Evolutionary conservation across 2,329 filamentous ascomycete species (phyloP).

Genomic region (Hymenoscyphus infarciens): DNA sequence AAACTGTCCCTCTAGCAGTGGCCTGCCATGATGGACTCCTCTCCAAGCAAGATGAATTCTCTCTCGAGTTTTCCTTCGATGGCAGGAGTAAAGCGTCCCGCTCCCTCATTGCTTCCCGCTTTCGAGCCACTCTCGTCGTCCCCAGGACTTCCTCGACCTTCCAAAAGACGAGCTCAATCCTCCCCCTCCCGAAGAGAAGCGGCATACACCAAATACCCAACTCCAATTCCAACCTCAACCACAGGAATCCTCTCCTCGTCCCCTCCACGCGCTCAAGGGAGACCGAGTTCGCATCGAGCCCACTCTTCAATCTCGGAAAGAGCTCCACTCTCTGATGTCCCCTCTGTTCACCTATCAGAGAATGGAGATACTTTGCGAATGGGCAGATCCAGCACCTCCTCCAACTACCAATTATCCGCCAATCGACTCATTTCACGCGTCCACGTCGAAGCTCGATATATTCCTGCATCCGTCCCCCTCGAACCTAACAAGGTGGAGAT

Average conservation of each 20-base stretch:
- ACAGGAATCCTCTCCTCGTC: slow-evolving; percentile 88
- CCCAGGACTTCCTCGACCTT: slow-evolving; percentile 63
- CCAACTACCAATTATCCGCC: slow-evolving; percentile 89
- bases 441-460: slow-evolving; percentile 84
- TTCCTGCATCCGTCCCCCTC: slow-evolving; percentile 63
- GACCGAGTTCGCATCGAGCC: slow-evolving; percentile 55
- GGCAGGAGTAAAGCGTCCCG: slow-evolving; percentile 56
- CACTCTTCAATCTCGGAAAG: slow-evolving; percentile 66
- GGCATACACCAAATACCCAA: slow-evolving; percentile 67
- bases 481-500: slow-evolving; percentile 80
- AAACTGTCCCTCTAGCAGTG: slow-evolving; percentile 15
- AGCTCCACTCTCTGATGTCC: slow-evolving; percentile 76
- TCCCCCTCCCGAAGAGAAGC: slow-evolving; percentile 39
- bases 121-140: slow-evolving; percentile 81
- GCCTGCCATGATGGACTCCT: slow-evolving; percentile 36
- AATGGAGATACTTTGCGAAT: slow-evolving; percentile 81
- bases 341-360: slow-evolving; percentile 74
- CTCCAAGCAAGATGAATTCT: slow-evolving; percentile 35
- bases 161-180: slow-evolving; percentile 61
- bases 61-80: slow-evolving; percentile 29
- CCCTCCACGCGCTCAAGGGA: slow-evolving; percentile 56
- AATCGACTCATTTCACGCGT: slow-evolving; percentile 91
- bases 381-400: slow-evolving; percentile 91
- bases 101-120: slow-evolving; percentile 68
- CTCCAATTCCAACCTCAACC: slow-evolving; percentile 88